phyloP scores from a whole-genome alignment of 768 basidiomycete species.

The Kwoniella sp. region DNA sequence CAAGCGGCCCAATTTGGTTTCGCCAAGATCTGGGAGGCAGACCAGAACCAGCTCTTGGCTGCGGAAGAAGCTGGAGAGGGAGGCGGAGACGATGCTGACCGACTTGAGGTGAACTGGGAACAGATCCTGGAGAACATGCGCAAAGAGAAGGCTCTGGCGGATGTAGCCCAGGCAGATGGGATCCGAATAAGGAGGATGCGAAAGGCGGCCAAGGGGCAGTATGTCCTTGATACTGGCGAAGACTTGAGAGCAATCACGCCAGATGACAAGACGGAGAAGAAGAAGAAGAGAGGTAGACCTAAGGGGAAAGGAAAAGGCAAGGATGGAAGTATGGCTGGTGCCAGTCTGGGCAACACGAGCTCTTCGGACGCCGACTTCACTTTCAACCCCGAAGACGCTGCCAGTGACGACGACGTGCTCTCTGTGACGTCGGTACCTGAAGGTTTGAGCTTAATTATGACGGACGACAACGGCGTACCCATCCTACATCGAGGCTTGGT shows the following conservation, averaged over 20 bases:
- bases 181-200: slow-evolving; percentile 68
- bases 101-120: slow-evolving; percentile 76
- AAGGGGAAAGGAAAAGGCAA: slow-evolving; percentile 33
- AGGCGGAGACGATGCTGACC: slow-evolving; percentile 38
- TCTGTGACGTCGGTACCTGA: slow-evolving; percentile 6
- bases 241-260: slow-evolving; percentile 13
- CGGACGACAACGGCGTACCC: slow-evolving; percentile 14
- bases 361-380: slow-evolving; percentile 54
- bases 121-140: slow-evolving; percentile 65
- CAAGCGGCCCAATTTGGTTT: slow-evolving; percentile 69
- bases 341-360: slow-evolving; percentile 19
- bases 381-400: background rate
- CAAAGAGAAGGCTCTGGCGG: slow-evolving; percentile 60
- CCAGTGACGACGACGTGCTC: slow-evolving; percentile 25
- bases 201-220: slow-evolving; percentile 64
- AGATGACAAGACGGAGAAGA: slow-evolving; percentile 45
- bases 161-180: slow-evolving; percentile 63
- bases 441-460: slow-evolving; percentile 17
- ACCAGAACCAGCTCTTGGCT: slow-evolving; percentile 68
- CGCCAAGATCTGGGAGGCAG: slow-evolving; percentile 88
- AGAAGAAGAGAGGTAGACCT: slow-evolving; percentile 36
- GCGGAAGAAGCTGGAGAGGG: slow-evolving; percentile 58
- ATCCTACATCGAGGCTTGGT: background rate
- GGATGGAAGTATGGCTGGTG: slow-evolving; percentile 56
- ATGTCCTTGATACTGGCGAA: slow-evolving; percentile 3